Evolutionary conservation across 2,329 filamentous ascomycete species (phyloP), one percentile per base, ranked within the genome.

Genomic region (Botrytis tulipae): DNA sequence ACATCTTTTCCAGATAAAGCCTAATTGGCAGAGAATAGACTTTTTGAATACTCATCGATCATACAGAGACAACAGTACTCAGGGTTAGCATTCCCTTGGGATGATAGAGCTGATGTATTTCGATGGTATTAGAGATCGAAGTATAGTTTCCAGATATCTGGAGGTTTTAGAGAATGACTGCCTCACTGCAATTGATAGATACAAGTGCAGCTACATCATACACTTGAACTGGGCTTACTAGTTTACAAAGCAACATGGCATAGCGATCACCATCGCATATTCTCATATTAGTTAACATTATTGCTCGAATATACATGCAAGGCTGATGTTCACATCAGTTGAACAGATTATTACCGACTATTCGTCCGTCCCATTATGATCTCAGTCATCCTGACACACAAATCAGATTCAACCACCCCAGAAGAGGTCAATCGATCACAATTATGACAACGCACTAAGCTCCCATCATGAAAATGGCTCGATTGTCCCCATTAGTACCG

Each of bases 391-490:
- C 12, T 25, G 51, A 32, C 40, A 1, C 40, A 32, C 35, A 57
- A 12, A 16, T 3, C 18, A 29, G 25, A 35, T n/a, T 25, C 16
- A 40, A n/a, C 16, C 32, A 40, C 4, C 22, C 32, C 32, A 7
- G 32, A 12, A 4, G 1, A 37, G 5, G 37, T 40, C 46, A 25
- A 7, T 32, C 22, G 12, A 35, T 66, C 29, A 29, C 29, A 25
- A 37, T 2, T 40, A 35, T 60, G 18, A 9, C 57, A 35, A 35
- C 18, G 18, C 20, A 14, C 29, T 48, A 66, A 48, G 63, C 20
- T n/a, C 66, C 66, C n/a, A 69, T 44, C 66, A 69, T 69, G 14
- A 57, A 69, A 18, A 69, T 35, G 10, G 66, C 66, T 40, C 66
- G 54, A 44, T 57, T 69, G 18, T 69, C 66, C 20, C 66, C 65